Evolutionary conservation across 1,139 yeast species (phyloP).

Genomic region (Kodamaea fungicola): DNA sequence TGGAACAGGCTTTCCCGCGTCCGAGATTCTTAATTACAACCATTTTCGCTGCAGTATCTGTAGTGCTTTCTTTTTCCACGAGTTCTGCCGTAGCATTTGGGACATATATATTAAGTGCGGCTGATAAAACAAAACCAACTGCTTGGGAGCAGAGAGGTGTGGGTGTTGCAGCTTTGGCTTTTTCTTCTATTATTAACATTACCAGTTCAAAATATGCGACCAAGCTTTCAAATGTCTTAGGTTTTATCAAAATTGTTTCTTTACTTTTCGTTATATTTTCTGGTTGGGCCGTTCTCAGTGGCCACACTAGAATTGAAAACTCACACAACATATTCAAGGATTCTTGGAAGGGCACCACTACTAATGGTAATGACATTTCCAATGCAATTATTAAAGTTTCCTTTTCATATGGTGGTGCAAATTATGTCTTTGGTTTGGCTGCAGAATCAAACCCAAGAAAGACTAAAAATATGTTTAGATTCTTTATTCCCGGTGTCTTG

Average conservation of each 20-base stretch:
- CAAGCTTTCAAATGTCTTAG: conserved; percentile 32
- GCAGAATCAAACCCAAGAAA: conserved; percentile 32
- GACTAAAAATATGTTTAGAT: conserved; percentile 27
- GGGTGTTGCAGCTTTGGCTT: conserved; percentile 32
- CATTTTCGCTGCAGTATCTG: conserved; percentile 39
- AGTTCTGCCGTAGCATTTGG: conserved; percentile 45
- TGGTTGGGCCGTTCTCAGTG: conserved; percentile 30
- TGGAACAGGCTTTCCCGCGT: conserved; percentile 41
- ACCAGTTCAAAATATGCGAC: conserved; percentile 31
- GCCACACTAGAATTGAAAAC: conserved; percentile 31
- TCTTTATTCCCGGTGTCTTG: conserved; percentile 33
- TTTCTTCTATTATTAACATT: conserved; percentile 23
- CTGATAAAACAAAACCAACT: conserved; percentile 26
- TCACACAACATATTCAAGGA: conserved; percentile 31
- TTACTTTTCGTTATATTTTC: conserved; percentile 25
- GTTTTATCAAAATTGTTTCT: conserved; percentile 37
- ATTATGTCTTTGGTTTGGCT: conserved; percentile 36
- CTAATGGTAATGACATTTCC: conserved; percentile 38
- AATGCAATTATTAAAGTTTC: conserved; percentile 42
- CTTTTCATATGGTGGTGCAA: conserved; percentile 40
- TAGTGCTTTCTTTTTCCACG: conserved; percentile 37
- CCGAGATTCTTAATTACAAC: conserved; percentile 41
- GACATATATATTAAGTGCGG: conserved; percentile 35
- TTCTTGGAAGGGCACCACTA: conserved; percentile 40
- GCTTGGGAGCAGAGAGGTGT: conserved; percentile 42